These are phyloP conservation scores for Heliamphora pulchella DNA, from an alignment of 179 eudicot genomes.

Conservation along the genomic window DNA sequence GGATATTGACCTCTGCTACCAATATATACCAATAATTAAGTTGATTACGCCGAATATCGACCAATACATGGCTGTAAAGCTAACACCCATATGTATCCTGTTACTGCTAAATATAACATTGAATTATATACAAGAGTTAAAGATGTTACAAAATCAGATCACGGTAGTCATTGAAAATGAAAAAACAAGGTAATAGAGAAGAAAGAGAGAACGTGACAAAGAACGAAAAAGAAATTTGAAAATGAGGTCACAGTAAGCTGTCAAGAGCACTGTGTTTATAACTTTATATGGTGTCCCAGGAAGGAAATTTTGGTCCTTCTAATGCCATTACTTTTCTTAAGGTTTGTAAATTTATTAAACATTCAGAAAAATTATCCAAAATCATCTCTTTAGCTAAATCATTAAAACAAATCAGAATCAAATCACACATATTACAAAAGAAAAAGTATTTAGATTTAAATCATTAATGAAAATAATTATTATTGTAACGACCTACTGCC, in stretches of 20 bases:
- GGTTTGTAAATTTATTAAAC: neutral
- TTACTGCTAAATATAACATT: too few relatives aligned
- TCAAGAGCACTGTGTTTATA: neutral
- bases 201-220: neutral
- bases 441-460: neutral
- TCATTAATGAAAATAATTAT: neutral
- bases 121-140: neutral
- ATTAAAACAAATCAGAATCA: constrained; percentile 1
- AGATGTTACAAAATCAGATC: neutral
- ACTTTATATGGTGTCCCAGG: neutral
- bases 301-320: neutral
- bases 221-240: neutral
- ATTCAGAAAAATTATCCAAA: neutral
- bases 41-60: too few relatives aligned
- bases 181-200: neutral
- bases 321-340: neutral
- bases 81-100: too few relatives aligned
- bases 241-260: neutral
- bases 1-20: too few relatives aligned
- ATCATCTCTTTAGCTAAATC: neutral
- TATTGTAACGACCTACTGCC: too few relatives aligned
- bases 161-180: neutral
- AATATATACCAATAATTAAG: too few relatives aligned
- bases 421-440: neutral
- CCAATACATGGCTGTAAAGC: too few relatives aligned